Conservation (phyloP, 2,329 filamentous ascomycete genomes). For the Fusarium sp. region DNA sequence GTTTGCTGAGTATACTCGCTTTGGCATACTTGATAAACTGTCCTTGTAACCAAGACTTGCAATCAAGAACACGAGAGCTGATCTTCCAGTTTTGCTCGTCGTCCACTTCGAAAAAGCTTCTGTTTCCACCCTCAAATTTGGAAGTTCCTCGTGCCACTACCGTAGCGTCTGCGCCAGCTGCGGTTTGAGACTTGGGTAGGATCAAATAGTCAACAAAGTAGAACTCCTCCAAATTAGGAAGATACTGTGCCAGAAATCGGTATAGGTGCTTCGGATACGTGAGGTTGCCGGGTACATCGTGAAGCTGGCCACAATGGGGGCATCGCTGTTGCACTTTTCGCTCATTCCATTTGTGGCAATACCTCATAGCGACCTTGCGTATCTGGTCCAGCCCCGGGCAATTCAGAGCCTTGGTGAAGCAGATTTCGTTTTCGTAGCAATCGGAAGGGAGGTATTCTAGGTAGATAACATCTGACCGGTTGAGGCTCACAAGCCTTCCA, state of each 20-base stretch:
- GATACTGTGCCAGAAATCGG: conserved; percentile 56
- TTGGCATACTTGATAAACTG: conserved; percentile 54
- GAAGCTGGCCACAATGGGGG: conserved; percentile 49
- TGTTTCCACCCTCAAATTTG: conserved; percentile 39
- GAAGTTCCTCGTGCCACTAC: conserved; percentile 5
- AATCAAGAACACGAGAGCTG: conserved; percentile 50
- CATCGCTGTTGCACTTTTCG: conserved; percentile 45
- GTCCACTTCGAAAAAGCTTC: conserved; percentile 51
- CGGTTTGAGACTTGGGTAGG: conserved; percentile 42
- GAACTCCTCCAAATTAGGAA: conserved; percentile 56
- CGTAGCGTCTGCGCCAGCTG: background rate
- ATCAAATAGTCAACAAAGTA: conserved; percentile 60
- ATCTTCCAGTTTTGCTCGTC: conserved; percentile 50
- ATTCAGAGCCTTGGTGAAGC: conserved; percentile 42
- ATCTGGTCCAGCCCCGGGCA: conserved; percentile 50
- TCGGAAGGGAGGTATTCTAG: conserved; percentile 51
- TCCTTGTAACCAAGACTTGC: conserved; percentile 53
- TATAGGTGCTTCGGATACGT: conserved; percentile 56
- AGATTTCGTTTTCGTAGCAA: conserved; percentile 44
- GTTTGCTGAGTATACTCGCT: conserved; percentile 48
- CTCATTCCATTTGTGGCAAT: conserved; percentile 56
- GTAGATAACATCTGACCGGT: conserved; percentile 48
- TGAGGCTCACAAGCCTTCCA: conserved; percentile 48
- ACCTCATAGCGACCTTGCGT: conserved; percentile 56
- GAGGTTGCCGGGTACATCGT: conserved; percentile 43